These are phyloP conservation scores for Sclerotinia spermophila DNA, from an alignment of 2,329 filamentous ascomycete species.

Conservation along the genomic window DNA sequence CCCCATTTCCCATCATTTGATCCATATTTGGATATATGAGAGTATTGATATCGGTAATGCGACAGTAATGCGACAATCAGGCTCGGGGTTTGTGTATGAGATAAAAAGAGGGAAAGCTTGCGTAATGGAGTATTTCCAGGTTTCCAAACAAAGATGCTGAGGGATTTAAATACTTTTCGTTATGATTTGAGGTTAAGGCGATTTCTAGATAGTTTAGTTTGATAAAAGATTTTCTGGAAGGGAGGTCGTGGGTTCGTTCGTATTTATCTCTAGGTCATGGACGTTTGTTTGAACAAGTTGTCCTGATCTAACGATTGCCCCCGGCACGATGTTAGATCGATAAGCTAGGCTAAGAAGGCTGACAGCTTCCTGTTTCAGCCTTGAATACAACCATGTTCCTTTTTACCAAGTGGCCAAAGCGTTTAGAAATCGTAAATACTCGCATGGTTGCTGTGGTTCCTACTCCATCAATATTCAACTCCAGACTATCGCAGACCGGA, in stretches of 20 bases:
- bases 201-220: neutral
- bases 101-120: neutral
- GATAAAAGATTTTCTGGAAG: neutral
- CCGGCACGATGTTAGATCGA: neutral
- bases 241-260: neutral
- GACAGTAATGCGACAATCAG: constrained; percentile 3
- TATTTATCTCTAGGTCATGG: neutral
- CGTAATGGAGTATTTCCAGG: neutral
- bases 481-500: neutral
- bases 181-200: neutral
- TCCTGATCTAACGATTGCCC: constrained; percentile 5
- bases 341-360: constrained; percentile 1
- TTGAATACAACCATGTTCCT: neutral
- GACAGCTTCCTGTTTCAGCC: neutral
- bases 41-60: neutral
- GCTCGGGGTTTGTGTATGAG: neutral
- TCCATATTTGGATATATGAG: constrained; percentile 30
- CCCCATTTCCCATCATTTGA: constrained; percentile 38
- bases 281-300: constrained; percentile 15
- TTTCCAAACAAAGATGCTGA: neutral
- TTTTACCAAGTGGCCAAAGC: neutral
- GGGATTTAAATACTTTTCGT: neutral
- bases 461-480: neutral
- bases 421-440: neutral
- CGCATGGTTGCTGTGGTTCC: constrained; percentile 9